Evolutionary conservation across 176 grass and related monocot genomes (phyloP).

Genomic region (Rhynchospora tenuis): DNA sequence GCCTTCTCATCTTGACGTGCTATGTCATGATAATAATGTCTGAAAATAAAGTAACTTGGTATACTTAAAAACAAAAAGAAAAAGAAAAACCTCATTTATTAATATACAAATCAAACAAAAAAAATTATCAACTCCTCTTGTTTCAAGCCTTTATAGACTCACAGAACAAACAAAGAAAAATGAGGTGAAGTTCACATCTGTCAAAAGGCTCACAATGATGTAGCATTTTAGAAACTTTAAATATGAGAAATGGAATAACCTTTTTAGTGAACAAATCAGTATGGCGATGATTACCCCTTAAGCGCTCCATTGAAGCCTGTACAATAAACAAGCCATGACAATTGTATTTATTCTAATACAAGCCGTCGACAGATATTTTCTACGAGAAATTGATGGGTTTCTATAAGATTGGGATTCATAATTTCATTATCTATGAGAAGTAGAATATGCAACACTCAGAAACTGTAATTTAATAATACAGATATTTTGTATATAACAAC

Average conservation of each 20-base stretch:
- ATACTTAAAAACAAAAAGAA: not conserved
- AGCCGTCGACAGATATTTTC: no score
- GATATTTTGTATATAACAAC: no score
- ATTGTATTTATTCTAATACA: slow-evolving; percentile 29
- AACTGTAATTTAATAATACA: no score
- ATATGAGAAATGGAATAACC: slow-evolving; percentile 38
- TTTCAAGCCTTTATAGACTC: not conserved
- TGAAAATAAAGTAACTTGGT: slow-evolving; percentile 25
- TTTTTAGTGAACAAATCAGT: slow-evolving; percentile 68
- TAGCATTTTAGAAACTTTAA: not conserved
- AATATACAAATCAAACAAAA: not conserved
- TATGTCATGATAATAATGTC: slow-evolving; percentile 75
- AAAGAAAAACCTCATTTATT: not conserved
- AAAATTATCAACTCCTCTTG: not conserved
- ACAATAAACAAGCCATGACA: slow-evolving; percentile 24
- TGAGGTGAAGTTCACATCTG: not conserved
- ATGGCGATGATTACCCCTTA: slow-evolving; percentile 72
- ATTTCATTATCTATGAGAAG: no score
- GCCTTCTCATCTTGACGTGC: slow-evolving; percentile 65
- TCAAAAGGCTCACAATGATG: not conserved
- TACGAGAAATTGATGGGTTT: no score
- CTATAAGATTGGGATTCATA: no score
- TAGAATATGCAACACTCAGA: no score
- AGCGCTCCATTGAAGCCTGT: slow-evolving; percentile 73
- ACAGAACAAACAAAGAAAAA: not conserved